phyloP scores from a whole-genome alignment of 805 yeast genomes.

The Teunomyces panamensis region DNA sequence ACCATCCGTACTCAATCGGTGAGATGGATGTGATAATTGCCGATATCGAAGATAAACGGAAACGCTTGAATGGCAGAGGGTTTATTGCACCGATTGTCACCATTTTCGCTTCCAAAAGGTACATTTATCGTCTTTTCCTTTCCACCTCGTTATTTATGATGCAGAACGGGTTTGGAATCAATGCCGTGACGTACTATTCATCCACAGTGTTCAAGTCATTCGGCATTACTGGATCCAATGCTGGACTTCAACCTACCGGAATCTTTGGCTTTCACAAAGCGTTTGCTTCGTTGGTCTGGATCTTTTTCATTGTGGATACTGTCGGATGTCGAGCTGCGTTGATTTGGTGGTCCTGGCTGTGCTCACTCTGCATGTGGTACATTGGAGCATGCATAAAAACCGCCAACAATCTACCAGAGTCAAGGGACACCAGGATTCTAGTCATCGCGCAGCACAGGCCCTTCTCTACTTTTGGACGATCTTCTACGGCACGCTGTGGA shows the following conservation, averaged over 20 bases:
- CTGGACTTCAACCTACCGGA: slow-evolving; percentile 51
- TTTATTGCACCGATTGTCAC: slow-evolving; percentile 39
- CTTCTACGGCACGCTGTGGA: slow-evolving; percentile 43
- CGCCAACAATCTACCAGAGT: slow-evolving; percentile 26
- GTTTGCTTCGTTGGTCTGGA: slow-evolving; percentile 43
- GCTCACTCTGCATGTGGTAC: slow-evolving; percentile 46
- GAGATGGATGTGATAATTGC: slow-evolving; percentile 31
- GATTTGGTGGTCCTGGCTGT: slow-evolving; percentile 34
- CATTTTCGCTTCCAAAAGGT: slow-evolving; percentile 24
- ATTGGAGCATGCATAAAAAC: slow-evolving; percentile 47
- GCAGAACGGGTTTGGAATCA: slow-evolving; percentile 49
- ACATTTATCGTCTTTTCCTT: slow-evolving; percentile 35
- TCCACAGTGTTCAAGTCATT: slow-evolving; percentile 48
- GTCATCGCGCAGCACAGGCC: slow-evolving; percentile 43
- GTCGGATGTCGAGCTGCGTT: slow-evolving; percentile 46
- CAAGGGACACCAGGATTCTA: slow-evolving; percentile 23
- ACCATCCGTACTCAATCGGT: slow-evolving; percentile 38
- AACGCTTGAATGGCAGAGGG: slow-evolving; percentile 31
- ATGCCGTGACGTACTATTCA: slow-evolving; percentile 53
- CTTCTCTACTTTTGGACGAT: slow-evolving; percentile 47
- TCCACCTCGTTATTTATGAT: slow-evolving; percentile 39
- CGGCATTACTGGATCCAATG: slow-evolving; percentile 45
- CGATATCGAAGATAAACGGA: slow-evolving; percentile 23
- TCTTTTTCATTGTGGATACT: slow-evolving; percentile 44
- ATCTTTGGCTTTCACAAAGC: slow-evolving; percentile 51